phyloP scores from a whole-genome alignment of 768 basidiomycete genomes.

The Boletus reticuloceps region DNA sequence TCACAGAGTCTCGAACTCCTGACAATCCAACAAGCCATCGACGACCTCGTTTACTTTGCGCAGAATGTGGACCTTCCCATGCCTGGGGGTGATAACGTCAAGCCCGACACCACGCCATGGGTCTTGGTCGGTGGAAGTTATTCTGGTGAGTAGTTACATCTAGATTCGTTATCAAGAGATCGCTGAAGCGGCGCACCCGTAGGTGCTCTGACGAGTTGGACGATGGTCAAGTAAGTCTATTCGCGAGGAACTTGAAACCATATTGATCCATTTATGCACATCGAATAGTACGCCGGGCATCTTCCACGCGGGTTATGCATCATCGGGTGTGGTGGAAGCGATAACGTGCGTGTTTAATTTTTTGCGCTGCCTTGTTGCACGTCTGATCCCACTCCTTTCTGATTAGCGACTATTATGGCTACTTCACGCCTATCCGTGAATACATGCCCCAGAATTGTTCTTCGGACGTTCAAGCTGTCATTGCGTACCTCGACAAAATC shows the following conservation, averaged over 20 bases:
- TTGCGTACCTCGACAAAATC: conserved; percentile 58
- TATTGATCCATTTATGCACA: not conserved
- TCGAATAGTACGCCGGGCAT: conserved; percentile 36
- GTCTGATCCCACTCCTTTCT: not conserved
- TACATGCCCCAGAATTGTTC: conserved; percentile 75
- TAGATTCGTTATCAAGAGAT: no score
- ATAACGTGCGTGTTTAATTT: conserved; percentile 33
- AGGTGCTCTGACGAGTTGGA: conserved; percentile 55
- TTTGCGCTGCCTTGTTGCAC: not conserved
- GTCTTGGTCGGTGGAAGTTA: conserved; percentile 43
- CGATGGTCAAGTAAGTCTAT: conserved; percentile 59
- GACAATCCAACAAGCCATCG: conserved; percentile 73
- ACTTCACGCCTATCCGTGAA: conserved; percentile 68
- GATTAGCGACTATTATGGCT: conserved; percentile 36
- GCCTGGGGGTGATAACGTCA: conserved; percentile 60
- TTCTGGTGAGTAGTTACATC: conserved; percentile 20
- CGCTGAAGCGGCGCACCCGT: not conserved
- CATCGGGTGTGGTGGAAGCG: conserved; percentile 46
- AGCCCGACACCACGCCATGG: conserved; percentile 50
- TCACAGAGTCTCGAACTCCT: conserved; percentile 55
- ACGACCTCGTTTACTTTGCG: conserved; percentile 70
- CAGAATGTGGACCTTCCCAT: conserved; percentile 64
- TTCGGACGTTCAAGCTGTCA: conserved; percentile 63
- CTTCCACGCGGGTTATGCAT: conserved; percentile 43
- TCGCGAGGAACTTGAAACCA: not conserved